These are phyloP conservation scores for Blastobotrys aristatus DNA, from an alignment of 1,139 yeast genomes.

Conservation along the genomic window DNA sequence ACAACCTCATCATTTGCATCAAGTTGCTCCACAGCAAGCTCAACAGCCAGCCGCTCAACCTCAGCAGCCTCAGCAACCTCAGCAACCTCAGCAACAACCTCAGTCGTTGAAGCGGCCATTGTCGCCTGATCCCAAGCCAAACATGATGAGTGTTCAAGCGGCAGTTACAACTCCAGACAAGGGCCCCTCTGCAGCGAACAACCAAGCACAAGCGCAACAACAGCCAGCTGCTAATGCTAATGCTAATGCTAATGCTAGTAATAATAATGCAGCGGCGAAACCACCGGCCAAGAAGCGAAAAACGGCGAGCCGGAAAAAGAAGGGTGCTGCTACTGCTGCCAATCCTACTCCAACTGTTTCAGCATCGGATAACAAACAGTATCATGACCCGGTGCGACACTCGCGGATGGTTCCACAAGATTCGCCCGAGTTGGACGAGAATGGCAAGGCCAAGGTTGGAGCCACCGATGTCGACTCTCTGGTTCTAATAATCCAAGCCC, in stretches of 20 bases:
- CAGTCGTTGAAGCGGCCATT: not conserved
- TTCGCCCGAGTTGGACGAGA: not conserved
- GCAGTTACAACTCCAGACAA: not conserved
- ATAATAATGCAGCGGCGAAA: not conserved
- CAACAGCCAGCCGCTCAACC: conserved; percentile 18
- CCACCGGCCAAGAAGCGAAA: conserved; percentile 9
- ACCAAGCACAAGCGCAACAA: not conserved
- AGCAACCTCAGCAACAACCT: conserved; percentile 11
- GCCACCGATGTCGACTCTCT: conserved; percentile 86
- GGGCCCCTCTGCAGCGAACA: too few species aligned
- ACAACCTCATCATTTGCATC: conserved; percentile 13
- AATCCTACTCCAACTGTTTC: not conserved
- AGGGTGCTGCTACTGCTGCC: not conserved
- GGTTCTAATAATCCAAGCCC: conserved; percentile 85
- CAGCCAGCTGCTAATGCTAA: not conserved
- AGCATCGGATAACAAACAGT: conserved; percentile 6
- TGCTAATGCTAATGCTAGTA: not conserved
- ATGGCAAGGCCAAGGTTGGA: conserved; percentile 53
- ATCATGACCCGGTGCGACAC: conserved; percentile 6
- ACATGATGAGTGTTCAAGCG: conserved; percentile 9
- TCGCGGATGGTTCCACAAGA: not conserved
- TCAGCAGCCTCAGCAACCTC: conserved; percentile 18
- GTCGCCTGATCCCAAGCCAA: not conserved
- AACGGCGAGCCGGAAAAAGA: not conserved
- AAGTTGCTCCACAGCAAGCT: conserved; percentile 14